Base-by-base conservation (phyloP, 1,284 basidiomycete genomes). In the Pterula multifida region DNA sequence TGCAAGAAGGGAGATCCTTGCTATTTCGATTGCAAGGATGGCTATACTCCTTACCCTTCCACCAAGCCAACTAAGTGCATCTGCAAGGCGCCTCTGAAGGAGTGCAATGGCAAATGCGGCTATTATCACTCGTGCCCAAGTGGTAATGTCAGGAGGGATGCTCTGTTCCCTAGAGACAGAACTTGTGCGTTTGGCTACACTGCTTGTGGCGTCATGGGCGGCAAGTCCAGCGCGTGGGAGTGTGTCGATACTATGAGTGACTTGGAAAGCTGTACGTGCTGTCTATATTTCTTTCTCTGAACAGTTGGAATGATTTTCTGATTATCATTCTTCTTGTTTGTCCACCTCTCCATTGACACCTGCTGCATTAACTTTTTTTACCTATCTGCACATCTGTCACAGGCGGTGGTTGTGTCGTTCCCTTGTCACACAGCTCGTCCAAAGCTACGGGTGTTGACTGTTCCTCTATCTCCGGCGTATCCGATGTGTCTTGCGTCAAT, bases 401-500 rank as follows among this genome's bases (percentile, higher is more conserved):
- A 75, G 73, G 75, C 52, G 75, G 75, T 47, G 75, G 76, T n/a
- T 77, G 75, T 54, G 57, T 63, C 15, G 56, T 70, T 4, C 64
- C 68, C 0, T 61, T 70, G 26, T 58, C 59, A 24, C 57, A 57
- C 1, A 57, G 53, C 23, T 56, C 61, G 22, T 53, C 59, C 2
- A 49, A 54, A 22, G 39, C 21, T 6, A 50, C 52, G 13, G 71
- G 71, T 19, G 47, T 57, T 15, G 77, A 81, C 55, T 79, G 78
- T 57, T 73, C 73, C 2, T 65, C 67, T 11, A 65, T 79, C 32
- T 61, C 64, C 3, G 70, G 72, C 17, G 71, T 75, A 32, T 65
- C 67, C 23, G 71, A 75, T 50, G 76, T 78, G 35, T 62, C 68
- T 11, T 81, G 78, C 58, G 50, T 63, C 3, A 51, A 51, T 3